Evolutionary conservation across 139 green algal genomes (phyloP), one percentile per base, ranked within the genome.

Genomic region (Desmodesmus armatus): DNA sequence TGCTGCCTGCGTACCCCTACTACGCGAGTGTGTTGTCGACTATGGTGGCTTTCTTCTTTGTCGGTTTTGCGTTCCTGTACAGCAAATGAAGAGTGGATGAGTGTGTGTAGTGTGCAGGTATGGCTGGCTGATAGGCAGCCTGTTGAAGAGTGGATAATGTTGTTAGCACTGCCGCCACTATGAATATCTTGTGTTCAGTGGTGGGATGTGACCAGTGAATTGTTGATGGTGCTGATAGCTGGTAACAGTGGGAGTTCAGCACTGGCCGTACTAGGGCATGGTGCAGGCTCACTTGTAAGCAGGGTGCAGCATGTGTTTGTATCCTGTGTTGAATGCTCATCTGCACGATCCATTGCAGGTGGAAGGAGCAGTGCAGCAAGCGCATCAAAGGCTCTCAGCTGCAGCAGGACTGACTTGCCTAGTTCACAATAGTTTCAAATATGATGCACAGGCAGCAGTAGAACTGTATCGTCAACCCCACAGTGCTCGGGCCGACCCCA

Each of bases 1-100:
- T 98, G 27, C 4, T 88, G 1, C 84, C 93, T 13, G 96, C 96
- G 2, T 99, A 96, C 85, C 96, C 96, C 0, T 98, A 98, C 92
- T 98, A 98, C 83, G 88, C 89, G 17, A 91, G 86, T 5, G 88
- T 91, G 2, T 81, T 91, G 17, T 94, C 91, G 19, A 91, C 92
- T 41, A 97, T 96, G 92, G 82, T 75, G 0, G 95, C 80, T 21
- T 98, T 98, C 88, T 94, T 96, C 29, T 29, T 91, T 23, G 47
- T 96, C 13, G 90, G 90, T 31, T 84, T 93, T 6, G 87, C 92
- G 23, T 96, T 94, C 85, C 87, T 98, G 5, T 97, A 97, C 86
- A 88, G 91, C 60, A 77, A 27, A 53, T 77, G 39, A 31, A 7
- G 13, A 21, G 47, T 13, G 13, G 9, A 21, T 55, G 47, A 55